phyloP scores from a whole-genome alignment of 2,329 filamentous ascomycete genomes.

The Dothideomycetes sp. region DNA sequence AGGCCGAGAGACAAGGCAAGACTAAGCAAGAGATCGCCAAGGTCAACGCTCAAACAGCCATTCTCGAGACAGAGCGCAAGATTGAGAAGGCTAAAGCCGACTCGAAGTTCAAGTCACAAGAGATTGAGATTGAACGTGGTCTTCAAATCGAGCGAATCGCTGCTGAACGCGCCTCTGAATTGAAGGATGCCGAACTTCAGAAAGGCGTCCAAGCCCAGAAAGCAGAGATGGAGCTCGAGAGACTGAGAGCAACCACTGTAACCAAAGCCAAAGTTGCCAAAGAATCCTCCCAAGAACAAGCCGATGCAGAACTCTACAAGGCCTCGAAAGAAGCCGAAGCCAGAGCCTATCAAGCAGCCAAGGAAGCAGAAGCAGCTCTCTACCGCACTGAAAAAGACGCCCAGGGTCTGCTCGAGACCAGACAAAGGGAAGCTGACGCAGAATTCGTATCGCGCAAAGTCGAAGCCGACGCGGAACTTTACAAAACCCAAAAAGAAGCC shows the following conservation, averaged over 20 bases:
- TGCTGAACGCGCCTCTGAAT: slow-evolving; percentile 63
- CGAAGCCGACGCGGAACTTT: slow-evolving; percentile 33
- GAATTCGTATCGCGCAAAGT: slow-evolving; percentile 43
- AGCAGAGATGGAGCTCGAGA: slow-evolving; percentile 70
- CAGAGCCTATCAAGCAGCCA: slow-evolving; percentile 51
- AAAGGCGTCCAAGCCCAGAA: slow-evolving; percentile 68
- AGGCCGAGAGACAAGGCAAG: slow-evolving; percentile 67
- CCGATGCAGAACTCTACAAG: slow-evolving; percentile 47
- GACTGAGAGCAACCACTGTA: slow-evolving; percentile 66
- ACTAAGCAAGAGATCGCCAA: slow-evolving; percentile 81
- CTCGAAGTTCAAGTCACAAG: slow-evolving; percentile 61
- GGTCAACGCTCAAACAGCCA: slow-evolving; percentile 77
- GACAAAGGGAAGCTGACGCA: slow-evolving; percentile 42
- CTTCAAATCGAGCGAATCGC: slow-evolving; percentile 68
- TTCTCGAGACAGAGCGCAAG: slow-evolving; percentile 75
- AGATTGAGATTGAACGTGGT: slow-evolving; percentile 63
- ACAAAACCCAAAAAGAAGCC: slow-evolving; percentile 30
- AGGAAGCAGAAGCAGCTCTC: slow-evolving; percentile 46
- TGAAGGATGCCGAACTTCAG: slow-evolving; percentile 71
- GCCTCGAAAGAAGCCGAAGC: slow-evolving; percentile 42
- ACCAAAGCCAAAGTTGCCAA: slow-evolving; percentile 64
- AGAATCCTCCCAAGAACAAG: slow-evolving; percentile 59
- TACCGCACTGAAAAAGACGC: slow-evolving; percentile 44
- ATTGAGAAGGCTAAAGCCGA: slow-evolving; percentile 72
- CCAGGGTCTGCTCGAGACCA: slow-evolving; percentile 45